Evolutionary conservation across 2,329 filamentous ascomycete genomes (phyloP).

Genomic region (Cladosporium sp.): DNA sequence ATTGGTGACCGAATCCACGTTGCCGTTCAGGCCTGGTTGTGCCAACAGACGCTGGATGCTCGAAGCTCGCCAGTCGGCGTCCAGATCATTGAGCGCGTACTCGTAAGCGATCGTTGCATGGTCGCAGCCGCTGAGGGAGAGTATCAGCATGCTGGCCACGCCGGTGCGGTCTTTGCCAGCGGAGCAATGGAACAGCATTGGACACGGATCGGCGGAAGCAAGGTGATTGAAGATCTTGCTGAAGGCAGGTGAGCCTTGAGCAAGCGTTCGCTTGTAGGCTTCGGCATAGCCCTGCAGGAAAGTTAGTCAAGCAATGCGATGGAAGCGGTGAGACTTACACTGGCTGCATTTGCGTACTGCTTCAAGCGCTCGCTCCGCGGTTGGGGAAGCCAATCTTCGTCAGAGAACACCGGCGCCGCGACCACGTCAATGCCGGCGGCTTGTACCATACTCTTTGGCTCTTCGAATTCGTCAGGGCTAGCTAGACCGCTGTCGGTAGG

Average conservation of each 20-base stretch:
- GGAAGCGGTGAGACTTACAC: not conserved
- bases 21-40: slow-evolving; percentile 26
- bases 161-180: slow-evolving; percentile 71
- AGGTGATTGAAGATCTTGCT: slow-evolving; percentile 57
- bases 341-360: slow-evolving; percentile 2
- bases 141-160: slow-evolving; percentile 58
- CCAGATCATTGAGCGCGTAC: slow-evolving; percentile 47
- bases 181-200: slow-evolving; percentile 63
- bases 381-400: slow-evolving; percentile 55
- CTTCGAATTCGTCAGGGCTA: not conserved
- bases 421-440: slow-evolving; percentile 42
- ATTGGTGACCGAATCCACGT: slow-evolving; percentile 42
- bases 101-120: slow-evolving; percentile 57
- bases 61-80: slow-evolving; percentile 46
- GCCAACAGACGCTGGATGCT: slow-evolving; percentile 41
- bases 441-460: slow-evolving; percentile 26
- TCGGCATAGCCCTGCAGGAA: slow-evolving; percentile 50
- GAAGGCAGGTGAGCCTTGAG: slow-evolving; percentile 48
- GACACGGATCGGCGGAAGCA: slow-evolving; percentile 30
- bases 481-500: not conserved
- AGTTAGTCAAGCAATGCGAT: not conserved
- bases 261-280: slow-evolving; percentile 57
- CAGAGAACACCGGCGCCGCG: slow-evolving; percentile 58
- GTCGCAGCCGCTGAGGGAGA: slow-evolving; percentile 59
- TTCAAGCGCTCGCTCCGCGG: slow-evolving; percentile 16